Base-by-base conservation (phyloP, 768 basidiomycete genomes). In the Pulveroboletus sp. region DNA sequence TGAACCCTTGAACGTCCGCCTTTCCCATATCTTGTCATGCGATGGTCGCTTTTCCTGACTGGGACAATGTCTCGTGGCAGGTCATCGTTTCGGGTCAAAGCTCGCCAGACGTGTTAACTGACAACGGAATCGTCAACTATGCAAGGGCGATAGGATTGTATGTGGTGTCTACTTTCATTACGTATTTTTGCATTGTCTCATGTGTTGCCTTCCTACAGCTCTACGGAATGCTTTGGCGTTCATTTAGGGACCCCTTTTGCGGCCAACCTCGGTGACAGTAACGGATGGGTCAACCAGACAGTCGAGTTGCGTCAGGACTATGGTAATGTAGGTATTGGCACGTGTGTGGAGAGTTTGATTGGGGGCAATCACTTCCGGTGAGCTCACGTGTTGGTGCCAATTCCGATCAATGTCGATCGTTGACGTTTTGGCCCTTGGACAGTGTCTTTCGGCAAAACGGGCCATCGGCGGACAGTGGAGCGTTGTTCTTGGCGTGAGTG, bases 31-130 rank as follows among this genome's bases (percentile, higher is more conserved):
- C 15, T 11, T n/a, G 26, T 39, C 27, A 33, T 36, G 9, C 8
- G 8, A 21, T 18, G 35, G 33, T 44, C 45, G 17, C 1, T 27
- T 10, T 43, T 43, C 12, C 15, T 47, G 14, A 50, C 9, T 5
- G 0, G 9, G 17, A 26, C 1, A 3, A n/a, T 17, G 21, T n/a
- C 14, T 24, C 15, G 21, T 10, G 9, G 3, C 38, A 77, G 76
- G 73, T 86, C 40, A 85, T 88, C 54, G 76, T 87, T 47, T 87
- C 85, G 2, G 83, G 78, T 0, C 57, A 74, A 37, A 86, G 83
- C 58, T 82, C 82, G 8, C 67, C 78, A 0, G 68, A 18, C 0
- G 79, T 86, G 14, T 73, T 85, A 44, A 82, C 77, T 0, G 73
- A 81, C 47, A 54, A 65, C 27, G 83, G 84, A 0, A 61, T 85